phyloP scores from a whole-genome alignment of 2,329 filamentous ascomycete species.

The Fusarium kyushuense region DNA sequence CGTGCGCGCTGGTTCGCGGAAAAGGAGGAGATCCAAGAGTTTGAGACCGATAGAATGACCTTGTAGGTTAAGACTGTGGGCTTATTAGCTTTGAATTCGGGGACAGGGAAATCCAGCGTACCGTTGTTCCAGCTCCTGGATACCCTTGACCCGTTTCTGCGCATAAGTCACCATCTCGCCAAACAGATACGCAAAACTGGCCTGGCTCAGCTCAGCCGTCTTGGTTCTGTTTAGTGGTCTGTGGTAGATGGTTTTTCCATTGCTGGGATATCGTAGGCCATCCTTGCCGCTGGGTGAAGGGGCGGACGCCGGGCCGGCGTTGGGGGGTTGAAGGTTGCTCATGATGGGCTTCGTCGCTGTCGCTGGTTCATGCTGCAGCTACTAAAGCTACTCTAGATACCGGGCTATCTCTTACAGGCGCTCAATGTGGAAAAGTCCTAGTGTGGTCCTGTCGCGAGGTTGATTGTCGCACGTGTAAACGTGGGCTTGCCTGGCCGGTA shows the following conservation, averaged over 20 bases:
- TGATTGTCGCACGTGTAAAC: constrained; percentile 40
- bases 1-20: constrained; percentile 78
- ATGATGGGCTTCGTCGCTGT: constrained; percentile 51
- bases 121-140: constrained; percentile 93
- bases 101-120: constrained; percentile 54
- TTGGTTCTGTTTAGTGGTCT: constrained; percentile 91
- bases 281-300: constrained; percentile 55
- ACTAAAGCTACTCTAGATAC: background rate
- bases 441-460: constrained; percentile 4
- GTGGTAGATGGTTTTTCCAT: constrained; percentile 98
- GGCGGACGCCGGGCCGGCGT: constrained; percentile 57
- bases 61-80: constrained; percentile 81
- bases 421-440: background rate
- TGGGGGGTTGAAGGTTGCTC: constrained; percentile 62
- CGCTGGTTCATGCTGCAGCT: constrained; percentile 40
- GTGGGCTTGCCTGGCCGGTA: constrained; percentile 31
- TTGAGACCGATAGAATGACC: constrained; percentile 95
- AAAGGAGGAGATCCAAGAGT: constrained; percentile 93
- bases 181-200: constrained; percentile 96
- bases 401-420: background rate
- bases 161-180: constrained; percentile 97
- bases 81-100: background rate
- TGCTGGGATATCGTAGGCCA: constrained; percentile 88
- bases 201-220: constrained; percentile 88
- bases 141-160: constrained; percentile 88